Evolutionary conservation across 192 early-diverging fungal species (phyloP).

Genomic region (Fimicolochytrium jonesii): DNA sequence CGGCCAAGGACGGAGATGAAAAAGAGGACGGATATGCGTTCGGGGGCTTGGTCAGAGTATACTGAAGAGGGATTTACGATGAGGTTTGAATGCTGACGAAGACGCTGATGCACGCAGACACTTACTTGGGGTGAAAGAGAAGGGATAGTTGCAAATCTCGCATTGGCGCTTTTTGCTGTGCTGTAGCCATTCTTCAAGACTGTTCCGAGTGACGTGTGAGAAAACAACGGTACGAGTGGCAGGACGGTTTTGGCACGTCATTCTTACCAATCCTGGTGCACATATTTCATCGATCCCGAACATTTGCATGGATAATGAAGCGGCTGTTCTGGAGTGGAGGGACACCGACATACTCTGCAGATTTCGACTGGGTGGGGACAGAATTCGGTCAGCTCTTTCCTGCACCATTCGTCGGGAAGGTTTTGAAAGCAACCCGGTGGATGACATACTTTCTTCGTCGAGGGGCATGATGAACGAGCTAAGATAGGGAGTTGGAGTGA

Average conservation of each 20-base stretch:
- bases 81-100: not conserved
- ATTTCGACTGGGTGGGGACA: constrained; percentile 19
- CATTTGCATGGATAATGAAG: constrained; percentile 95
- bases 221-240: not conserved
- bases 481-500: no score
- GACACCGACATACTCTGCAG: constrained; percentile 33
- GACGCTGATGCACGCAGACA: not conserved
- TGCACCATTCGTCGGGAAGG: no score
- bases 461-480: no score
- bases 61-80: constrained; percentile 19
- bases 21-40: constrained; percentile 21
- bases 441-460: no score
- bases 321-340: constrained; percentile 66
- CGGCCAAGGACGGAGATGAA: constrained; percentile 21
- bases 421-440: no score
- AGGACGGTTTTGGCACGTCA: no score
- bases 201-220: not conserved
- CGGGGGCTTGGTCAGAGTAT: constrained; percentile 34
- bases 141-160: constrained; percentile 87
- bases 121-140: constrained; percentile 77
- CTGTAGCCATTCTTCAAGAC: constrained; percentile 77
- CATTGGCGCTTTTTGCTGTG: constrained; percentile 49
- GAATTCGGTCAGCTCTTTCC: no score
- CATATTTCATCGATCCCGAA: constrained; percentile 88
- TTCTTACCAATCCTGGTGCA: constrained; percentile 90